Percentiles rank a stretch among this genome's conserved stretches.
Conservation (phyloP, 495 filamentous ascomycete species). For the Massariosphaeria phaeospora region DNA sequence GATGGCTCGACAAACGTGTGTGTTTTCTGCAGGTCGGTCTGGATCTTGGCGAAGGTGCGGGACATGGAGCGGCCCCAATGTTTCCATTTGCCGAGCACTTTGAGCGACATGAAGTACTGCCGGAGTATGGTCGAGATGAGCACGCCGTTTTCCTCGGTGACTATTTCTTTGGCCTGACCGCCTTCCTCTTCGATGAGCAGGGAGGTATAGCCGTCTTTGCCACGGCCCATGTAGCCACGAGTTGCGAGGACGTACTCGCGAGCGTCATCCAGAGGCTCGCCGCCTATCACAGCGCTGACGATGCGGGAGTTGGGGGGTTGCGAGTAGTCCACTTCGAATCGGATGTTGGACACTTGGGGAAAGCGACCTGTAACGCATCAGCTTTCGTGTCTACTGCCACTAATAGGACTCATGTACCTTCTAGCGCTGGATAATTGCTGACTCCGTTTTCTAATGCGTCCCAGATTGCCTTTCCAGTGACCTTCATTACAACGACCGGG, state of each 20-base stretch:
- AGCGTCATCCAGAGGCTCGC: constrained; percentile 50
- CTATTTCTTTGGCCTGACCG: constrained; percentile 67
- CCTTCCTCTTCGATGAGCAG: constrained; percentile 65
- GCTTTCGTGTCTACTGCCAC: background rate
- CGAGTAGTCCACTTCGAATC: constrained; percentile 61
- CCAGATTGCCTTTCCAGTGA: constrained; percentile 60
- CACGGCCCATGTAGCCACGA: constrained; percentile 77
- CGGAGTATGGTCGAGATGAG: constrained; percentile 77
- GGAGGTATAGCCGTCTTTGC: constrained; percentile 78
- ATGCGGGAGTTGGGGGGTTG: constrained; percentile 58
- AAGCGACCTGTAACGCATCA: constrained; percentile 47
- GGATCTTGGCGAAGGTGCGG: constrained; percentile 59
- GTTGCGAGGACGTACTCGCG: constrained; percentile 65
- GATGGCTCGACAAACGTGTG: constrained; percentile 39
- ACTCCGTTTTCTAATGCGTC: constrained; percentile 80
- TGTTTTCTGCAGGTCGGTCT: constrained; percentile 48
- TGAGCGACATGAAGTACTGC: constrained; percentile 83
- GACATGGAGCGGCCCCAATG: constrained; percentile 55
- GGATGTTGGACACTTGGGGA: constrained; percentile 78
- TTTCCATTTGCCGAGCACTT: constrained; percentile 70
- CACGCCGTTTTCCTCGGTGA: constrained; percentile 79
- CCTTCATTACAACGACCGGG: constrained; percentile 70
- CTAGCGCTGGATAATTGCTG: constrained; percentile 71
- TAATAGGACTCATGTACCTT: constrained; percentile 47
- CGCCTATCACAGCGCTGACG: constrained; percentile 55